A percentile compares a stretch with the other conserved stretches of the same genome.
Evolutionary conservation across 441 rosid species (phyloP).

Genomic region (Gossypium trilobum): DNA sequence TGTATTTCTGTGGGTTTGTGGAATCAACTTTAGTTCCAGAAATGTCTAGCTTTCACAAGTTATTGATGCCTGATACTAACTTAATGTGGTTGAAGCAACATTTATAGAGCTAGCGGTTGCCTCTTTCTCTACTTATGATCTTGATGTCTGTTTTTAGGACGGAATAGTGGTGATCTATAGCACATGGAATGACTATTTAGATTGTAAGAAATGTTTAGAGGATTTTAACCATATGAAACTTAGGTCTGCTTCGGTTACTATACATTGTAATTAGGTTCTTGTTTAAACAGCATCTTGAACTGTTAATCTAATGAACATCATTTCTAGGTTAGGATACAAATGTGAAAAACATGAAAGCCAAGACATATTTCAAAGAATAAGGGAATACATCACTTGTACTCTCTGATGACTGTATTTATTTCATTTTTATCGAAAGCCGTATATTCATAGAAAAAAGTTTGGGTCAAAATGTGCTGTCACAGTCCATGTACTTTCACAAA

Average conservation of each 20-base stretch:
- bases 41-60: neutral
- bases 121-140: neutral
- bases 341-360: neutral
- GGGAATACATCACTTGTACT: neutral
- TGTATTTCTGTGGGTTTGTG: neutral
- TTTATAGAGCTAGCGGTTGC: neutral
- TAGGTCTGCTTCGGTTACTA: neutral
- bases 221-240: neutral
- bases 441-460: neutral
- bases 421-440: neutral
- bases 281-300: neutral
- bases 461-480: no score
- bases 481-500: no score
- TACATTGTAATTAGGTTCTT: neutral
- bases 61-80: neutral
- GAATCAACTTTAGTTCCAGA: neutral
- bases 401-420: neutral
- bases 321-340: neutral
- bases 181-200: neutral
- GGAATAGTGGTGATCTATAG: no score
- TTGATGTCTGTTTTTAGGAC: no score
- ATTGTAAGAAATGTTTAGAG: neutral
- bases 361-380: neutral
- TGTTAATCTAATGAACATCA: neutral
- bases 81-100: neutral